Percentiles rank a stretch among this genome's conserved stretches.
Evolutionary conservation across 1,284 basidiomycete species (phyloP).

Genomic region (Trichosporon coremiiforme): DNA sequence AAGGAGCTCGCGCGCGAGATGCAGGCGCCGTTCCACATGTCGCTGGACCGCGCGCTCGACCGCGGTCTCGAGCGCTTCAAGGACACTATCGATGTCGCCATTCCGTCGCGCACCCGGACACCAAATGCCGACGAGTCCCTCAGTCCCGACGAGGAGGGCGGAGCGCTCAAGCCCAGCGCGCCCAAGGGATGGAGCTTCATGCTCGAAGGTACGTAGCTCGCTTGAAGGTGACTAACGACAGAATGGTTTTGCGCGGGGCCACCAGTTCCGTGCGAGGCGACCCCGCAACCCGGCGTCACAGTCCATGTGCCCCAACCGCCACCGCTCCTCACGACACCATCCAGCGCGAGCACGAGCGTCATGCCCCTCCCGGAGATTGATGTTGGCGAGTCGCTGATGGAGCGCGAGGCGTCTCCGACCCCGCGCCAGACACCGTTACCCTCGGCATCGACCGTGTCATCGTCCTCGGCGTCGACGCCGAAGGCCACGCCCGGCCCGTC

Average conservation of each 20-base stretch:
- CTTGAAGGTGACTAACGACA: slow-evolving; percentile 22
- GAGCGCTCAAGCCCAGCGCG: not conserved
- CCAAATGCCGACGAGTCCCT: slow-evolving; percentile 12
- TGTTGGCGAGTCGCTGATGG: not conserved
- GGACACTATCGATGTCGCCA: not conserved
- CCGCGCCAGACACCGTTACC: not conserved
- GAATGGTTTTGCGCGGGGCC: slow-evolving; percentile 50
- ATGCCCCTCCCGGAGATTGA: not conserved
- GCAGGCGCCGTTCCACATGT: slow-evolving; percentile 6
- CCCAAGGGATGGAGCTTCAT: slow-evolving; percentile 52
- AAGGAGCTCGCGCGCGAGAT: slow-evolving; percentile 8
- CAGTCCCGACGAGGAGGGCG: not conserved
- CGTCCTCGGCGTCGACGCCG: not conserved
- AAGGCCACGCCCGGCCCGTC: not conserved
- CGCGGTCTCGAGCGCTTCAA: slow-evolving; percentile 13
- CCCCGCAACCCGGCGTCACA: not conserved
- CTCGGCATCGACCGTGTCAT: not conserved
- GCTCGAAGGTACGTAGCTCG: slow-evolving; percentile 47
- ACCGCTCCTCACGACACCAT: not conserved
- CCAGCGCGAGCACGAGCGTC: not conserved
- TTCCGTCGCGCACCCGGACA: not conserved
- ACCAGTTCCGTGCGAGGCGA: slow-evolving; percentile 5
- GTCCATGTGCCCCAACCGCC: not conserved
- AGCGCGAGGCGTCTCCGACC: not conserved
- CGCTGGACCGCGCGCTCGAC: slow-evolving; percentile 6